Base-by-base conservation (phyloP, 1,139 yeast genomes). In the Yamadazyma triangularis region DNA sequence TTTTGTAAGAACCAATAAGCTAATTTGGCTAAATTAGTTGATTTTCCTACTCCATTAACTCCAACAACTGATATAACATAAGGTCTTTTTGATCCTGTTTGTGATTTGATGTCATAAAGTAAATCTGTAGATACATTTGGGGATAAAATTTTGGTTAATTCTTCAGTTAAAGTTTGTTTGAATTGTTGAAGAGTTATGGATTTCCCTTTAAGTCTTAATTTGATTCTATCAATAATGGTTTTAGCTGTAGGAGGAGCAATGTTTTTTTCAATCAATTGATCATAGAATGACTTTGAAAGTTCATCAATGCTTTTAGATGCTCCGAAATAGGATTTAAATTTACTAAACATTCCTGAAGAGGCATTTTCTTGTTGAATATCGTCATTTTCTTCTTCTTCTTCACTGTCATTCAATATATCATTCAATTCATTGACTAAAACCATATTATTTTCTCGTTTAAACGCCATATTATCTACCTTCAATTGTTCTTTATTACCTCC, bases 21-120 rank as follows among this genome's bases (percentile, higher is more conserved):
- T 34, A 91, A 64, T 58, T 89, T 91, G 24, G 97, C 94, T 39
- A 91, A 66, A 50, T 88, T 93, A 3, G 98, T 93, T 0, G 96
- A 89, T 56, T 93, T 91, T 16, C 98, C 98, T 21, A 91, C 98
- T 27, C 98, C 98, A 53, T 91, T 91, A 15, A 91, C 98, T 21
- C 98, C 98, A 20, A 91, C 98, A 13, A 91, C 93, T 0, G 97
- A 88, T 36, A 91, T 87, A 11, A 91, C 96, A 46, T 87, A 91
- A 1, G 98, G 97, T 22, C 72, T 59, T 2, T 54, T 49, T n/a
- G 53, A 46, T 10, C 56, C 51, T 22, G 66, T 59, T 26, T 62
- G 59, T n/a, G n/a, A n/a, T 50, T 84, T 84, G 35, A 91, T 85
- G 47, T 88, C 95, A 44, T 86, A 85, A 19, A 91, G 66, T 38